Conservation (phyloP, 305 asterid species). For the Withania somnifera region DNA sequence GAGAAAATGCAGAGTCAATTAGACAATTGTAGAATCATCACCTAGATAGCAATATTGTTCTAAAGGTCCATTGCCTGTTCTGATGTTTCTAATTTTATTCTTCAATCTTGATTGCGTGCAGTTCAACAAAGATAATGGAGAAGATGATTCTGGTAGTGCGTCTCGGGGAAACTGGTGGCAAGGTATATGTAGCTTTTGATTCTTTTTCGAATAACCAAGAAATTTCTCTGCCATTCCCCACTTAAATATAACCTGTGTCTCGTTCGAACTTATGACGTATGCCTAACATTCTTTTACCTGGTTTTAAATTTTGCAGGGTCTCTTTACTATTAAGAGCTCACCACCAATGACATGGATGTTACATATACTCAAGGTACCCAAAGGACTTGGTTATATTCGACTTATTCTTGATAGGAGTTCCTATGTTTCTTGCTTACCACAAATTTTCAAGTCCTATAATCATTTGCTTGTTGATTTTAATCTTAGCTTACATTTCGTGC, state of each 20-base stretch:
- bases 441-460: not conserved
- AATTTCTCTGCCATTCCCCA: not conserved
- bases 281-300: not conserved
- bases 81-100: not conserved
- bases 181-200: slow-evolving; percentile 22
- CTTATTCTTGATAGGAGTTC: not conserved
- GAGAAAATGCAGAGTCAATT: not conserved
- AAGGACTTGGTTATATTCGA: not conserved
- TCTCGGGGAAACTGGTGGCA: slow-evolving; percentile 96
- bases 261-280: not conserved
- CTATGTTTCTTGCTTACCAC: not conserved
- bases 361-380: slow-evolving; percentile 33
- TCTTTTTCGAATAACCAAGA: not conserved
- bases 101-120: not conserved
- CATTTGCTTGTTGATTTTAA: not conserved
- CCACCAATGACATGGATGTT: slow-evolving; percentile 10
- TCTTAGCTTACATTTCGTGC: not conserved
- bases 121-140: slow-evolving; percentile 53
- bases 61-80: not conserved
- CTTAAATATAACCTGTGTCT: not conserved
- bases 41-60: not conserved
- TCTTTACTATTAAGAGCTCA: slow-evolving; percentile 47
- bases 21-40: not conserved
- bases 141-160: slow-evolving; percentile 62
- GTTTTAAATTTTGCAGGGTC: slow-evolving; percentile 43